phyloP scores from a whole-genome alignment of 306 rosid genomes.

The Elaeagnus macrophylla region DNA sequence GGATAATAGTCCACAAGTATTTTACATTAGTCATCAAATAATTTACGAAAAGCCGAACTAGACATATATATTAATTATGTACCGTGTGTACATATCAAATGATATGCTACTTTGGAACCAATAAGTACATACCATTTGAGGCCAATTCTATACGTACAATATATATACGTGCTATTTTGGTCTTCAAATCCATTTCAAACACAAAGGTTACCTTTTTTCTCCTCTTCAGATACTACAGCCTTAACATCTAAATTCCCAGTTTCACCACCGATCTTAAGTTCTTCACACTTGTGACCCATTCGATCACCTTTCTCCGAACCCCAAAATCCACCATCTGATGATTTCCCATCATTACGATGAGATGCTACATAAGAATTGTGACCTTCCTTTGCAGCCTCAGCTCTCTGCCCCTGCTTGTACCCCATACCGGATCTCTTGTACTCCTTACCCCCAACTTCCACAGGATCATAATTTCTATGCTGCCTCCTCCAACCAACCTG shows the following conservation, averaged over 20 bases:
- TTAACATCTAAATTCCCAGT: slow-evolving; percentile 40
- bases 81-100: too few species aligned
- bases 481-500: slow-evolving; percentile 79
- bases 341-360: slow-evolving; percentile 38
- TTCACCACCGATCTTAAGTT: slow-evolving; percentile 36
- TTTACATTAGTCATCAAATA: too few species aligned
- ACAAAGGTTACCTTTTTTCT: slow-evolving; percentile 46
- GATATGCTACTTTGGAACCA: too few species aligned
- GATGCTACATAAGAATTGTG: slow-evolving; percentile 44
- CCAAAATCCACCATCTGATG: slow-evolving; percentile 7
- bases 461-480: slow-evolving; percentile 55
- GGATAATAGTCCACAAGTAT: neutral
- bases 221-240: slow-evolving; percentile 34
- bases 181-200: too few species aligned
- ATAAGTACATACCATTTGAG: too few species aligned
- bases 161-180: too few species aligned
- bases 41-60: too few species aligned
- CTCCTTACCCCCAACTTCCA: slow-evolving; percentile 48
- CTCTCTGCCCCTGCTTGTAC: slow-evolving; percentile 52
- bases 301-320: slow-evolving; percentile 42
- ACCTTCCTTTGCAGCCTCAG: slow-evolving; percentile 44
- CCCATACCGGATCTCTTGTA: slow-evolving; percentile 49
- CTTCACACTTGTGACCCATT: slow-evolving; percentile 31
- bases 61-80: too few species aligned
- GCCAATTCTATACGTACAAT: too few species aligned